These are phyloP conservation scores for Ophiostoma tasmaniense DNA, from an alignment of 2,329 filamentous ascomycete species.

Conservation along the genomic window DNA sequence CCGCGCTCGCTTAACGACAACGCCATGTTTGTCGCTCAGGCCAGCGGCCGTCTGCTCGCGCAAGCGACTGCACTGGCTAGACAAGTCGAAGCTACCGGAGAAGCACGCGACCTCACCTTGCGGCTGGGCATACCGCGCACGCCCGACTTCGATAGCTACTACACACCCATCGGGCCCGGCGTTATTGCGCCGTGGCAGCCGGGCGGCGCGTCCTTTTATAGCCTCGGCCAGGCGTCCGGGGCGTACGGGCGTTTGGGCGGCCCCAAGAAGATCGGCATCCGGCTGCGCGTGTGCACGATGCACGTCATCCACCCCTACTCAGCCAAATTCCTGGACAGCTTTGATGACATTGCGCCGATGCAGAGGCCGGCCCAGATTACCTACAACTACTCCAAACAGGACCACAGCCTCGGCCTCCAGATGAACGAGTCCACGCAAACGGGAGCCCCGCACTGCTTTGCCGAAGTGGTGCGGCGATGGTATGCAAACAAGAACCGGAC, in stretches of 20 bases:
- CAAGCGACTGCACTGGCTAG: background rate
- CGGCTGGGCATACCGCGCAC: constrained; percentile 1
- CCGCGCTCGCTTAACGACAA: background rate
- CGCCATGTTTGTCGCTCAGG: background rate
- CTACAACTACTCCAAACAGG: constrained; percentile 12
- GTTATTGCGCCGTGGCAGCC: constrained; percentile 9
- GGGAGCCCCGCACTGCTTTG: constrained; percentile 18
- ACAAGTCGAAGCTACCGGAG: background rate
- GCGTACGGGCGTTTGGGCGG: background rate
- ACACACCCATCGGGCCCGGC: constrained; percentile 12
- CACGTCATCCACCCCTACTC: constrained; percentile 25
- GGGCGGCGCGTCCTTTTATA: background rate
- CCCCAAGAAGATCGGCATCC: constrained; percentile 7
- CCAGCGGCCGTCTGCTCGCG: background rate
- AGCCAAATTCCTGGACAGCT: constrained; percentile 25
- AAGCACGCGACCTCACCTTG: background rate
- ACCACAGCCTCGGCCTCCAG: too few species aligned
- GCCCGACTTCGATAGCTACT: constrained; percentile 12
- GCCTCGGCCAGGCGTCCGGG: background rate
- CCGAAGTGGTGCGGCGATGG: constrained; percentile 25
- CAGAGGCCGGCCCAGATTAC: background rate
- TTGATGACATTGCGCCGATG: constrained; percentile 12
- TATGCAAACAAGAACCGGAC: constrained; percentile 24
- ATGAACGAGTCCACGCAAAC: background rate
- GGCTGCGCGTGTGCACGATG: constrained; percentile 6